Percentiles rank a stretch among this genome's conserved stretches.
Conservation (phyloP, 2,329 filamentous ascomycete genomes). For the Magnaporthales sp. region DNA sequence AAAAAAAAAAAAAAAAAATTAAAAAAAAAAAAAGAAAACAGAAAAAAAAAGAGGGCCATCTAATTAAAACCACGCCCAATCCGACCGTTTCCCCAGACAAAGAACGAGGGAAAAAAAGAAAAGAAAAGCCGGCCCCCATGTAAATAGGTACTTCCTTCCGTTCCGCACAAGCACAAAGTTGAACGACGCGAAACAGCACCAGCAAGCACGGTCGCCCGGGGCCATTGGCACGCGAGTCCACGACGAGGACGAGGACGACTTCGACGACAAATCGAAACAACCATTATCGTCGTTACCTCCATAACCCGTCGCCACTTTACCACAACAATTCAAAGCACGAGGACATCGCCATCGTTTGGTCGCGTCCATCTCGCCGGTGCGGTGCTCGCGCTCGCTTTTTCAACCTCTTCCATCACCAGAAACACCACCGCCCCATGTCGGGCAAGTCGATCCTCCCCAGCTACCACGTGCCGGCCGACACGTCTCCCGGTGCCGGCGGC, state of each 20-base stretch:
- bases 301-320: background rate
- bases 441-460: slow-evolving; percentile 5
- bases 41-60: background rate
- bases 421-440: background rate
- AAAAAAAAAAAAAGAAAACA: background rate
- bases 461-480: slow-evolving; percentile 3
- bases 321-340: background rate
- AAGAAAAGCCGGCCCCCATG: background rate
- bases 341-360: background rate
- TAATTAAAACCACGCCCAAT: background rate
- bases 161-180: background rate
- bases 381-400: background rate
- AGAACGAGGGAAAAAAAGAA: background rate
- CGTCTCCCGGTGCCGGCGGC: background rate
- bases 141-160: background rate
- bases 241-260: background rate
- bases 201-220: background rate
- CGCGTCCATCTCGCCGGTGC: background rate
- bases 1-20: background rate
- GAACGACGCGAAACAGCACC: background rate
- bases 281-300: background rate
- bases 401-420: background rate
- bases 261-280: background rate
- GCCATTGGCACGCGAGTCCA: background rate
- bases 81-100: background rate